Evolutionary conservation across 495 filamentous ascomycete species (phyloP), one percentile per base, ranked within the genome.

Genomic region (Copromyces sp.): DNA sequence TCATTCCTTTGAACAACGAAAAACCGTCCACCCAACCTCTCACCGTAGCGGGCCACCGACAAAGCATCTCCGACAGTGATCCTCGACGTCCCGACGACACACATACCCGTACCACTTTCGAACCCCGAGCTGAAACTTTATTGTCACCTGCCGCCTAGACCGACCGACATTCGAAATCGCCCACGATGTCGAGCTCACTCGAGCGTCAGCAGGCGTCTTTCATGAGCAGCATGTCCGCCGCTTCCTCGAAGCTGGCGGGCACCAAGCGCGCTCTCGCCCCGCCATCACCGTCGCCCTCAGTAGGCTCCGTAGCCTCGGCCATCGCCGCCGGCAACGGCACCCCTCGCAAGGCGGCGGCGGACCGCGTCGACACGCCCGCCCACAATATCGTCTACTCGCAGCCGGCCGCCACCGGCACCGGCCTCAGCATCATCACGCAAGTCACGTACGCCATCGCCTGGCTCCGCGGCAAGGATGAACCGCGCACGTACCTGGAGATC

Each of bases 401-500:
- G 80, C 92, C 94, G 16, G 85, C 86, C 59, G 87, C 90, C 75
- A 94, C 92, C 4, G 92, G 92, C 73, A 91, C 87, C 39, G 94
- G 93, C 74, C 86, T 87, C 68, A 89, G 93, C 79, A 89, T 94
- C 79, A 90, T 93, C 86, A 94, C 93, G 9, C 90, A 97, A 75
- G 88, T 98, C 71, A 85, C 89, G 71, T 95, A 93, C 80, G 92
- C 92, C 7, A 89, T 97, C 80, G 87, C 92, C 11, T 92, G 92
- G 79, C 90, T 99, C 78, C 95, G 95, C 78, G 83, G 84, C 70
- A 94, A 94, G 80, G 87, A 87, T 73, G 81, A 87, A 35, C 87
- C 93, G 17, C 87, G 94, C 75, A 90, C 89, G 17, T 89, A 93
- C 44, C 77, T 82, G 59, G 90, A 95, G 74, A 89, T 98, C 69